Conservation (phyloP, 225 moss, liverwort and hornwort species). For the Ulota crispa region DNA sequence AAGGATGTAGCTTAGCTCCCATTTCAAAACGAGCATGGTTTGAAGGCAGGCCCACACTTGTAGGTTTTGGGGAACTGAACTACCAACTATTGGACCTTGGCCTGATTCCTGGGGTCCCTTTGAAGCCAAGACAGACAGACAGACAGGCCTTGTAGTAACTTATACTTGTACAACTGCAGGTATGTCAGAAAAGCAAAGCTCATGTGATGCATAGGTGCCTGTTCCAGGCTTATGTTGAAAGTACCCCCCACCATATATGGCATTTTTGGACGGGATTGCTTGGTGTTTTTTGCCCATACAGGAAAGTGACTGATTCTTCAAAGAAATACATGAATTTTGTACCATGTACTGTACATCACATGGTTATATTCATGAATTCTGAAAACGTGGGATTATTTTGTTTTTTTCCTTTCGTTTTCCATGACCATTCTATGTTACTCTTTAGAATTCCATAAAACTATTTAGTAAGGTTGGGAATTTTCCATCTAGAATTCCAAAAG, state of each 20-base stretch:
- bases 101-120: neutral
- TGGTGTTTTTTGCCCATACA: neutral
- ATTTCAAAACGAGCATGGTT: neutral
- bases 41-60: neutral
- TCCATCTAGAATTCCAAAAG: no score
- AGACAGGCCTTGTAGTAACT: neutral
- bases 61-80: neutral
- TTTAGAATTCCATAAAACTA: no score
- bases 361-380: no score
- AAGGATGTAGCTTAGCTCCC: neutral
- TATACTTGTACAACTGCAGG: neutral
- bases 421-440: neutral
- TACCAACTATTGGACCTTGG: neutral
- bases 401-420: neutral
- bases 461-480: no score
- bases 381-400: no score
- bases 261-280: neutral
- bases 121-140: no score
- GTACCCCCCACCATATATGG: neutral
- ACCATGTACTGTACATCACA: no score
- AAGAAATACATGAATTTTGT: neutral
- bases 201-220: neutral
- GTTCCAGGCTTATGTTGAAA: neutral
- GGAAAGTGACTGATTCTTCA: neutral
- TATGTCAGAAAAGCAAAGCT: neutral